Conservation (phyloP, 1,284 basidiomycete species). For the Ceratobasidium sp. region DNA sequence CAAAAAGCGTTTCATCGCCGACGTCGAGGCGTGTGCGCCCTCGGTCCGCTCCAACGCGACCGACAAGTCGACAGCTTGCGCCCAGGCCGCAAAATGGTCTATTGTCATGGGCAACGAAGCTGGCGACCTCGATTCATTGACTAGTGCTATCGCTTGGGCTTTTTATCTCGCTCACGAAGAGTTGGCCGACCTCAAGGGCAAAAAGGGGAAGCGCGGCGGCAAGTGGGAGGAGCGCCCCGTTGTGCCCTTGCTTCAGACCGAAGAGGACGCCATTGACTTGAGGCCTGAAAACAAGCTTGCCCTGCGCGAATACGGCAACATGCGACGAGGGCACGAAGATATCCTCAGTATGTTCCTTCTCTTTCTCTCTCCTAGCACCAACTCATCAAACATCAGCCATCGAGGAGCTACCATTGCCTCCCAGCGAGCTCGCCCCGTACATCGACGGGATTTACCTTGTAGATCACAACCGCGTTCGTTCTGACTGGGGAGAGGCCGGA, state of each 20-base stretch:
- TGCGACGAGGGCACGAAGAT: conserved; percentile 40
- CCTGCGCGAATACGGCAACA: conserved; percentile 36
- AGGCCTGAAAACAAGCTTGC: conserved; percentile 41
- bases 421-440: conserved; percentile 19
- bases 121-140: conserved; percentile 38
- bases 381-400: conserved; percentile 6
- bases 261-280: conserved; percentile 36
- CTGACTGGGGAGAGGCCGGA: conserved; percentile 38
- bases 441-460: conserved; percentile 31
- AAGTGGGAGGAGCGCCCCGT: conserved; percentile 25
- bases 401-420: conserved; percentile 23
- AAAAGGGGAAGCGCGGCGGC: conserved; percentile 19
- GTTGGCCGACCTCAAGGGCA: conserved; percentile 15
- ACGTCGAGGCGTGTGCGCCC: conserved; percentile 28
- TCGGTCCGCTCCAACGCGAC: conserved; percentile 17
- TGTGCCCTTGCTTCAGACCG: conserved; percentile 38
- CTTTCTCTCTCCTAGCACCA: neutral
- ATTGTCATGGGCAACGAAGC: conserved; percentile 45
- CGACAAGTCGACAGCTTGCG: conserved; percentile 30
- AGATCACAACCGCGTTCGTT: conserved; percentile 35
- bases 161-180: conserved; percentile 36
- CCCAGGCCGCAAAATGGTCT: conserved; percentile 23
- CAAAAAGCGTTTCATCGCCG: conserved; percentile 32
- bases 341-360: conserved; percentile 18
- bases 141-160: conserved; percentile 36